Evolutionary conservation across 768 basidiomycete genomes (phyloP).

Genomic region (Trametes meyenii): DNA sequence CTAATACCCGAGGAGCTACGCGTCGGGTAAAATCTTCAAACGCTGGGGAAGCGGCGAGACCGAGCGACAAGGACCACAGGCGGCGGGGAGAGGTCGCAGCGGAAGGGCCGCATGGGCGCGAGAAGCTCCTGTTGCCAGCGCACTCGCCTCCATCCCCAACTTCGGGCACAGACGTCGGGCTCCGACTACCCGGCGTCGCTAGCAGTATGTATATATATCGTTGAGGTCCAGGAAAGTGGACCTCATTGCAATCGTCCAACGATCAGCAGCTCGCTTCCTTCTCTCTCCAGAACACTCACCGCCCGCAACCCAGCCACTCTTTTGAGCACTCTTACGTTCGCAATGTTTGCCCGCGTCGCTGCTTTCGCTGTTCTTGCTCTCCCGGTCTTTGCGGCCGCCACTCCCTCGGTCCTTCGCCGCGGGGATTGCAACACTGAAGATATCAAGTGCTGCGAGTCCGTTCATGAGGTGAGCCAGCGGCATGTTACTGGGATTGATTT

Average conservation of each 20-base stretch:
- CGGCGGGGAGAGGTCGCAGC: slow-evolving; percentile 1
- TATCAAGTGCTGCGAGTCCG: slow-evolving; percentile 24
- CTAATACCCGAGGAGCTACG: slow-evolving; percentile 11
- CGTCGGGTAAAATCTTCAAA: slow-evolving; percentile 9
- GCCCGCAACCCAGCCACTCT: slow-evolving; percentile 21
- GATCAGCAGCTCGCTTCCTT: slow-evolving; percentile 12
- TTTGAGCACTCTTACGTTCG: slow-evolving; percentile 14
- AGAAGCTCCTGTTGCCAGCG: not conserved
- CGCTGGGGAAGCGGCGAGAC: not conserved
- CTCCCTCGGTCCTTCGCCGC: slow-evolving; percentile 11
- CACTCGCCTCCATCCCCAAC: not conserved
- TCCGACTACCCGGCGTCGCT: not conserved
- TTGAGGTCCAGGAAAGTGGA: not conserved
- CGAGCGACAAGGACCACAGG: slow-evolving; percentile 1
- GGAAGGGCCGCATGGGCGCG: not conserved
- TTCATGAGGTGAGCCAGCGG: slow-evolving; percentile 8
- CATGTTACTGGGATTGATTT: too few species aligned
- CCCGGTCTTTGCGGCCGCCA: slow-evolving; percentile 18
- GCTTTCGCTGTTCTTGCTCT: slow-evolving; percentile 21
- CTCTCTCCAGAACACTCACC: slow-evolving; percentile 8
- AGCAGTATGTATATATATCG: slow-evolving; percentile 3
- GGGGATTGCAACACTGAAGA: slow-evolving; percentile 21
- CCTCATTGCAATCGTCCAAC: slow-evolving; percentile 14
- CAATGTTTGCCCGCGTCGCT: slow-evolving; percentile 23
- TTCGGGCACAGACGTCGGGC: not conserved